Evolutionary conservation across 768 basidiomycete genomes (phyloP), one percentile per base, ranked within the genome.

Genomic region (Tremella yokohamensis): DNA sequence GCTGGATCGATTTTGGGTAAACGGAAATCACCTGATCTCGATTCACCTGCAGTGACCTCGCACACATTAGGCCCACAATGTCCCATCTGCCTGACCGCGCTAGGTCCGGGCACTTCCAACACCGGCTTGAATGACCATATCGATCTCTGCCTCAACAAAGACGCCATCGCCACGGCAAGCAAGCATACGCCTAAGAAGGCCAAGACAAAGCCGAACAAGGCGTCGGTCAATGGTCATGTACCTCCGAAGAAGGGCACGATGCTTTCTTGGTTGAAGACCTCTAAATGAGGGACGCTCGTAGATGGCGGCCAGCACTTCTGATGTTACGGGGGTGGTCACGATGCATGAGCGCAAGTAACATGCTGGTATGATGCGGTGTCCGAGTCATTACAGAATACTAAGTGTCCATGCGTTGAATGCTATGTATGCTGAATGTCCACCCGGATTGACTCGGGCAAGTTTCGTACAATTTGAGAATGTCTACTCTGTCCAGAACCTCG

Each of bases 81-180:
- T 74, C 90, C 92, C 2, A 79, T 92, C 20, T 93, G 89, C 66
- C 71, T 77, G 22, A 84, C 83, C 69, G 72, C 77, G 12, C 72
- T 90, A 54, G 78, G 81, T 38, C 51, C 65, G 1, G 58, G 55
- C 59, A 84, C 82, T 0, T 85, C 90, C 72, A 96, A 96, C 70
- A 80, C 82, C 49, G 85, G 83, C 3, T 76, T 96, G 34, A 94
- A 96, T 70, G 80, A 83, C n/a, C 91, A 96, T 68, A 81, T 96
- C 44, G 91, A 96, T 75, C 87, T 85, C 67, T 96, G 92, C 69
- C 75, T 96, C 51, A 92, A 88, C 72, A 83, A 84, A 57, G 83
- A 82, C 20, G 87, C 84, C 1, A 91, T 94, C 60, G 78, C 82
- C 58, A 83, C 88, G 42, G 68, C 66, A 4, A 55, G 54, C 18